Base-by-base conservation (phyloP, 192 early-diverging fungal species). In the Coemansia sp. region DNA sequence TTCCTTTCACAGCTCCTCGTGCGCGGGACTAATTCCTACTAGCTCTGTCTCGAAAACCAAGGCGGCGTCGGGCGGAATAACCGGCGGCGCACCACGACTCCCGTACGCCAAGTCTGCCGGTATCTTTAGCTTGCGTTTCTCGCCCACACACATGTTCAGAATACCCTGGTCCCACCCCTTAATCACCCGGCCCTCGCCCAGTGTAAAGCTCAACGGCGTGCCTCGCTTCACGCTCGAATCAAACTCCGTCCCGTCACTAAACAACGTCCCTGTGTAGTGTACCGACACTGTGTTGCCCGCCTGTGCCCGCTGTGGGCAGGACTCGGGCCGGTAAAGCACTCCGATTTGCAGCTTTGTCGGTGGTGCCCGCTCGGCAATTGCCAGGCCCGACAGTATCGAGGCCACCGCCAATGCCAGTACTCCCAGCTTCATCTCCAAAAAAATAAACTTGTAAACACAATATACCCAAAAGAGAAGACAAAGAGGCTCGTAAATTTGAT, bases 101-200 rank as follows among this genome's bases (percentile, higher is more conserved):
- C 91, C 89, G 48, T 94, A 91, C 5, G 73, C 88, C 73, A 79
- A 83, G 47, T 88, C 88, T 39, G 84, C 76, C 10, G 85, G 82
- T 47, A 92, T 92, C 32, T 76, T 76, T 14, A 98, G 73, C 42
- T 67, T 79, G 21, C 90, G 88, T 46, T 81, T 78, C 71, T 95
- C 85, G 39, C 91, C 91, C 19, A 95, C 61, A 27, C 85, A 89
- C 82, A 98, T 83, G 59, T 89, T 75, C 16, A 89, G 86, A 35
- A 97, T 82, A 60, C 90, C 92, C 74, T 82, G 76, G 61, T 82
- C 81, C 86, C 86, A 85, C 23, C 84, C 89, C 47, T 81, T 73
- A 53, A 98, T 98, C 45, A 98, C 92, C 41, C 81, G 87, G 7
- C 89, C 89, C n/a, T 88, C 85, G 49, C 94, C 94, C 49, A 98